phyloP scores from a whole-genome alignment of 768 basidiomycete species.

The Lyophyllum shimeji region DNA sequence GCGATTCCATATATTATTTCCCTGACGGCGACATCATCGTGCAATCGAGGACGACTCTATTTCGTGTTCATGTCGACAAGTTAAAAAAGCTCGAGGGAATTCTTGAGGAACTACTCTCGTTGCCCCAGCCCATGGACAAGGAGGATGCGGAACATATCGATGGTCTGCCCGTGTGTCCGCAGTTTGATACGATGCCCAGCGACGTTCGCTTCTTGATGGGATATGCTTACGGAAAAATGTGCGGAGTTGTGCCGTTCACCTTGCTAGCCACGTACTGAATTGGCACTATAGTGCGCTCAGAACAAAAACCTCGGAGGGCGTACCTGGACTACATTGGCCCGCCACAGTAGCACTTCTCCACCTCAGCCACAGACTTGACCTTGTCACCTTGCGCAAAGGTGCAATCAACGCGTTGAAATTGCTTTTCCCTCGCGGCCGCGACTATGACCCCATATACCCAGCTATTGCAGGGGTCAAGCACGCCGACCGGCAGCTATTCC shows the following conservation, averaged over 20 bases:
- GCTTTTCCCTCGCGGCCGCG: constrained; percentile 10
- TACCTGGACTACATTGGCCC: constrained; percentile 3
- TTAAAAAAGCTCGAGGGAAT: constrained; percentile 14
- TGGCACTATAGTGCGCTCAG: background rate
- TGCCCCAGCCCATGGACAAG: constrained; percentile 9
- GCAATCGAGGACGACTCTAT: constrained; percentile 17
- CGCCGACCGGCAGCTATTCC: constrained; percentile 7
- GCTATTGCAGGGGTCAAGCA: constrained; percentile 5
- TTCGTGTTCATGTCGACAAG: constrained; percentile 19
- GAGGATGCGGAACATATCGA: constrained; percentile 10
- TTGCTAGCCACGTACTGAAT: background rate
- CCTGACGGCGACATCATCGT: constrained; percentile 23
- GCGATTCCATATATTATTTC: constrained; percentile 19
- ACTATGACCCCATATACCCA: background rate
- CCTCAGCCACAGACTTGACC: constrained; percentile 9
- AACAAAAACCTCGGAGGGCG: background rate
- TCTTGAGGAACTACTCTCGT: constrained; percentile 17
- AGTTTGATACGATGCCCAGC: constrained; percentile 8
- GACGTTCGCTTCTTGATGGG: constrained; percentile 14
- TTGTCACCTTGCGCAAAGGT: constrained; percentile 6
- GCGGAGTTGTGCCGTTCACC: background rate
- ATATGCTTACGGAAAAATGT: constrained; percentile 16
- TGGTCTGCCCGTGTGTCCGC: constrained; percentile 14
- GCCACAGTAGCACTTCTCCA: constrained; percentile 10
- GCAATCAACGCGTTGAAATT: constrained; percentile 9